Evolutionary conservation across 169 alveolate species (phyloP).

Genomic region (Cardiosporidium cionae): DNA sequence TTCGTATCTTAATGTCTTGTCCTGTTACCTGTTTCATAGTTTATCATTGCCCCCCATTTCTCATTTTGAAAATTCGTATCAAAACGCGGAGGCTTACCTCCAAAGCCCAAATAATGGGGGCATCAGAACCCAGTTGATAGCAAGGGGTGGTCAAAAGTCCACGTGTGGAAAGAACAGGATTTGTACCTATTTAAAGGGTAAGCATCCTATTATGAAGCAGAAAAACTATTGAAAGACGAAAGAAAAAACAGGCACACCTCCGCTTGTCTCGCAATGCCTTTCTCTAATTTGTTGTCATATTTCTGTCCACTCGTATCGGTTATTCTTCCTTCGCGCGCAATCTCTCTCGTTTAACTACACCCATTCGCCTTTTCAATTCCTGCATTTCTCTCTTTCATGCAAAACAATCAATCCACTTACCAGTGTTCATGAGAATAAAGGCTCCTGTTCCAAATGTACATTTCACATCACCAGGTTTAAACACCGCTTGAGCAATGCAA

Average conservation of each 20-base stretch:
- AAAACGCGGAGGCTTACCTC: too few species aligned
- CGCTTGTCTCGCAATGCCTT: too few species aligned
- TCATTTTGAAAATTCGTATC: too few species aligned
- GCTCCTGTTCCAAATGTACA: slow-evolving; percentile 92
- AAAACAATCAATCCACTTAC: not conserved
- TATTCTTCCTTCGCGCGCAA: too few species aligned
- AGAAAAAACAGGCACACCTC: too few species aligned
- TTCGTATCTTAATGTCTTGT: too few species aligned
- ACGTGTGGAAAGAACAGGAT: slow-evolving; percentile 56
- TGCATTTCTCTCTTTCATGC: not conserved
- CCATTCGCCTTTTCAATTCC: too few species aligned
- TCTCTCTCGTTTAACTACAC: too few species aligned
- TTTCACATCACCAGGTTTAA: slow-evolving; percentile 71
- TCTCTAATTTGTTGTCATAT: too few species aligned
- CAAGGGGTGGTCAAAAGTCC: slow-evolving; percentile 84
- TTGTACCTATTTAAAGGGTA: slow-evolving; percentile 48
- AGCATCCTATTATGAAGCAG: not conserved
- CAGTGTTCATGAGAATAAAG: slow-evolving; percentile 75
- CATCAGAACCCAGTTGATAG: slow-evolving; percentile 56
- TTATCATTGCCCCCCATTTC: too few species aligned
- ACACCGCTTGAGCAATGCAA: slow-evolving; percentile 14
- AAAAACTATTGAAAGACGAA: not conserved
- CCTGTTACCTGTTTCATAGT: too few species aligned
- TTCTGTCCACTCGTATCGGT: too few species aligned
- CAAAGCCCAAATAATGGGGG: slow-evolving; percentile 68